Conservation (phyloP, 1,284 basidiomycete genomes). For the Golubevia pallescens region DNA sequence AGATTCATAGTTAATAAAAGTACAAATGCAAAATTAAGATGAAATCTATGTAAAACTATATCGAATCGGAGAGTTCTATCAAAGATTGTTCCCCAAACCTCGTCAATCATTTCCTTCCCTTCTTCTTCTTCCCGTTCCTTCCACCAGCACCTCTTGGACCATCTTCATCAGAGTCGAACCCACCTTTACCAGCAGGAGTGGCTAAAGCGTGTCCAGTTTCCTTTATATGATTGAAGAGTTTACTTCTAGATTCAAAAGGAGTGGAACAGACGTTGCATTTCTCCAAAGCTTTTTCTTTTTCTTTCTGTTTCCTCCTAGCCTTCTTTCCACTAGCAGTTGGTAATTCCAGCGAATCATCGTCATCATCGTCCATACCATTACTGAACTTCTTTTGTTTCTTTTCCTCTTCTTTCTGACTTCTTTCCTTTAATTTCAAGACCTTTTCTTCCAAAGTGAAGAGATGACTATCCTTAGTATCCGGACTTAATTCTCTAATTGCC, state of each 20-base stretch:
- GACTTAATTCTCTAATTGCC: slow-evolving; percentile 74
- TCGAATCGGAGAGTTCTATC: too few relatives aligned
- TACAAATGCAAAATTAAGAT: too few relatives aligned
- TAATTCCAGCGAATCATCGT: too few relatives aligned
- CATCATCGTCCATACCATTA: neutral
- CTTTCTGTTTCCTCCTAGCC: neutral
- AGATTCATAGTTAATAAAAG: too few relatives aligned
- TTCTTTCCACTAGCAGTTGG: slow-evolving; percentile 4
- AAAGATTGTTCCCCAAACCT: too few relatives aligned
- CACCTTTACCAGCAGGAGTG: neutral
- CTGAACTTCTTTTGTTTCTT: neutral
- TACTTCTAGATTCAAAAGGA: slow-evolving; percentile 44
- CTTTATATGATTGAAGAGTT: slow-evolving; percentile 49
- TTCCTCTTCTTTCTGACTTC: neutral
- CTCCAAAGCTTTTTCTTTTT: slow-evolving; percentile 13
- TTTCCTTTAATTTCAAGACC: slow-evolving; percentile 24
- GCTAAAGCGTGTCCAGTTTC: slow-evolving; percentile 49
- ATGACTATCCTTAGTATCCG: slow-evolving; percentile 77
- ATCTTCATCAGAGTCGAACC: slow-evolving; percentile 1
- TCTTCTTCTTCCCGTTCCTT: slow-evolving; percentile 5
- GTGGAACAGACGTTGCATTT: slow-evolving; percentile 51
- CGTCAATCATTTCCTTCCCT: neutral
- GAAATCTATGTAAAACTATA: too few relatives aligned
- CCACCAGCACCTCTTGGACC: neutral
- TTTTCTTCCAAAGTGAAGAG: slow-evolving; percentile 75